These are phyloP conservation scores for Vickermania spadyakhi DNA, from an alignment of 208 protist species.

Conservation along the genomic window DNA sequence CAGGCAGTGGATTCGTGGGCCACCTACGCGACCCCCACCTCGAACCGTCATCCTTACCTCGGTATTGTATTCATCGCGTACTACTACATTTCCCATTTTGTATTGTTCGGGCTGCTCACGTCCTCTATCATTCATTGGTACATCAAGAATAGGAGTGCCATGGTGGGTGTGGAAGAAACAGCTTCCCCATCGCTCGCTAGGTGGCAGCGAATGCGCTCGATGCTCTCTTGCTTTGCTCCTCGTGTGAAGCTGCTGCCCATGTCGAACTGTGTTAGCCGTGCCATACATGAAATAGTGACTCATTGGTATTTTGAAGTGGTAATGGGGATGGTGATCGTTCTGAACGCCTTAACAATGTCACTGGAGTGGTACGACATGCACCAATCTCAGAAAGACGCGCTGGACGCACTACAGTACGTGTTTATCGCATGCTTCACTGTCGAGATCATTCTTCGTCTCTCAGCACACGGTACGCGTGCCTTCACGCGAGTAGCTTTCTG, in stretches of 20 bases:
- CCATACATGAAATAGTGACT: slow-evolving; percentile 46
- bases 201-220: slow-evolving; percentile 69
- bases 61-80: slow-evolving; percentile 87
- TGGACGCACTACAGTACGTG: slow-evolving; percentile 69
- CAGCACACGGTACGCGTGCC: slow-evolving; percentile 63
- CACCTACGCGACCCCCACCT: slow-evolving; percentile 23
- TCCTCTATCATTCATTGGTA: slow-evolving; percentile 87
- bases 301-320: slow-evolving; percentile 49
- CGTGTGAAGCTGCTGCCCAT: slow-evolving; percentile 46
- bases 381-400: slow-evolving; percentile 23
- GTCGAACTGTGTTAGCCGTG: slow-evolving; percentile 36
- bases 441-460: slow-evolving; percentile 69
- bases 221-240: slow-evolving; percentile 54
- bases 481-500: slow-evolving; percentile 75
- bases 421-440: slow-evolving; percentile 83
- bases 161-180: slow-evolving; percentile 43
- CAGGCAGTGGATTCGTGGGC: slow-evolving; percentile 64
- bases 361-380: slow-evolving; percentile 77
- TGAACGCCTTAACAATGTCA: slow-evolving; percentile 83
- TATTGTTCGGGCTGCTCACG: slow-evolving; percentile 88
- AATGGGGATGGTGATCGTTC: slow-evolving; percentile 56
- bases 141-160: slow-evolving; percentile 52
- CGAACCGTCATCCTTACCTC: slow-evolving; percentile 53
- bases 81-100: slow-evolving; percentile 83
- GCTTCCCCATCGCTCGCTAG: slow-evolving; percentile 48